Conservation (phyloP, 2,329 filamentous ascomycete genomes). For the Hypoxylon rubiginosum region DNA sequence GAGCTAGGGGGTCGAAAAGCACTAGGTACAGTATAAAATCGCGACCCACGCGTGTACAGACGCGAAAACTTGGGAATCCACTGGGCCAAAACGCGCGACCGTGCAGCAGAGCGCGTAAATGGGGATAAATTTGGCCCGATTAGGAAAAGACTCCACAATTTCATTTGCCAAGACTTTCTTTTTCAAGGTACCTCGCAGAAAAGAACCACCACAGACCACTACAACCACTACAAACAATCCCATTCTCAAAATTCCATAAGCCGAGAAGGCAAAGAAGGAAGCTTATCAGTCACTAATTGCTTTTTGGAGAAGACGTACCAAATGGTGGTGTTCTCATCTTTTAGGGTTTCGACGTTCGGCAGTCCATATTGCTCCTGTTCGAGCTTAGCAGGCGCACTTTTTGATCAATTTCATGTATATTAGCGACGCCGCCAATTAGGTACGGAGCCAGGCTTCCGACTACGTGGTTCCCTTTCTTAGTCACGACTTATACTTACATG, state of each 20-base stretch:
- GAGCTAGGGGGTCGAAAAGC: constrained; percentile 1
- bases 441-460: constrained; percentile 39
- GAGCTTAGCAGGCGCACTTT: constrained; percentile 13
- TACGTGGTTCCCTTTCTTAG: constrained; percentile 27
- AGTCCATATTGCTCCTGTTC: constrained; percentile 28
- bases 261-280: constrained; percentile 21
- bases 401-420: constrained; percentile 9
- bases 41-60: constrained; percentile 37
- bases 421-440: constrained; percentile 25
- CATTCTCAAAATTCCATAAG: constrained; percentile 24
- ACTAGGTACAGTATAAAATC: constrained; percentile 14
- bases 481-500: constrained; percentile 12
- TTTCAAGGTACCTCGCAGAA: neutral
- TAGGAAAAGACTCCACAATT: constrained; percentile 3
- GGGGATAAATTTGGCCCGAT: constrained; percentile 12
- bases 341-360: constrained; percentile 24
- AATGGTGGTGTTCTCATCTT: constrained; percentile 16
- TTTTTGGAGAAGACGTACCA: constrained; percentile 25
- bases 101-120: constrained; percentile 37
- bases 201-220: constrained; percentile 7
- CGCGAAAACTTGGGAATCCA: constrained; percentile 33
- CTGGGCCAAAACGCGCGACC: constrained; percentile 27
- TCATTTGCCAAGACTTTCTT: constrained; percentile 29
- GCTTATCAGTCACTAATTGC: constrained; percentile 14
- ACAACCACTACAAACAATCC: constrained; percentile 5